Evolutionary conservation across 371 early-diverging fungal species (phyloP).

Genomic region (Blastocladiella emersonii): DNA sequence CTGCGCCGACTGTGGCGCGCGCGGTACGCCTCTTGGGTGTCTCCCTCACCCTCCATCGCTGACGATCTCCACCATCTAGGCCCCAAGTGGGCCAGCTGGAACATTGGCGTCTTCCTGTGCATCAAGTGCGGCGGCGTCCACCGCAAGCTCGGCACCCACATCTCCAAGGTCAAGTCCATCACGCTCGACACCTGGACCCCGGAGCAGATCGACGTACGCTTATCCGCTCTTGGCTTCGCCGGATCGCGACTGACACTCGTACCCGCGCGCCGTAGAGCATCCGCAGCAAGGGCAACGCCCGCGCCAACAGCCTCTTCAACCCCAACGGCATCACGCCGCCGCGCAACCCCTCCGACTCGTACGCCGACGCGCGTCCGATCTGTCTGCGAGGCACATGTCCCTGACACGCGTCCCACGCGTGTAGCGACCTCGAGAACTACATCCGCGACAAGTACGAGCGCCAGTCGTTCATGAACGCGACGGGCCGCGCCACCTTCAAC

Average conservation of each 20-base stretch:
- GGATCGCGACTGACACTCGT: background rate
- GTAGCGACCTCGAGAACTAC: conserved; percentile 68
- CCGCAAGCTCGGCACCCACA: conserved; percentile 21
- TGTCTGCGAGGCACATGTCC: conserved; percentile 11
- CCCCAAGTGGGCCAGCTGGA: conserved; percentile 91
- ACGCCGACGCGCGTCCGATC: conserved; percentile 14
- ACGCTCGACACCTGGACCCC: conserved; percentile 85
- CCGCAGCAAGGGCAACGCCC: conserved; percentile 56
- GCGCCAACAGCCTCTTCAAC: conserved; percentile 58
- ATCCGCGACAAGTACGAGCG: conserved; percentile 91
- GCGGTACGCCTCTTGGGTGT: conserved; percentile 27
- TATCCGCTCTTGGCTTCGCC: background rate
- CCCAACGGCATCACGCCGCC: conserved; percentile 26
- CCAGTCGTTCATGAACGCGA: conserved; percentile 18
- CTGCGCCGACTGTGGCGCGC: conserved; percentile 69
- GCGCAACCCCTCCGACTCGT: conserved; percentile 50
- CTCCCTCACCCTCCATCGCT: background rate
- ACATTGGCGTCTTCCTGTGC: conserved; percentile 84
- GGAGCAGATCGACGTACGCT: conserved; percentile 61
- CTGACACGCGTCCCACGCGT: conserved; percentile 39
- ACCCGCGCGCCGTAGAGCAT: conserved; percentile 19
- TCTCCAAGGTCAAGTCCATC: conserved; percentile 58
- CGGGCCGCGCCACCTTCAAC: background rate
- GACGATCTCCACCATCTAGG: conserved; percentile 31
- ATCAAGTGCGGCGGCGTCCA: conserved; percentile 87